Evolutionary conservation across 345 rosid genomes (phyloP).

Genomic region (Corchorus capsularis): DNA sequence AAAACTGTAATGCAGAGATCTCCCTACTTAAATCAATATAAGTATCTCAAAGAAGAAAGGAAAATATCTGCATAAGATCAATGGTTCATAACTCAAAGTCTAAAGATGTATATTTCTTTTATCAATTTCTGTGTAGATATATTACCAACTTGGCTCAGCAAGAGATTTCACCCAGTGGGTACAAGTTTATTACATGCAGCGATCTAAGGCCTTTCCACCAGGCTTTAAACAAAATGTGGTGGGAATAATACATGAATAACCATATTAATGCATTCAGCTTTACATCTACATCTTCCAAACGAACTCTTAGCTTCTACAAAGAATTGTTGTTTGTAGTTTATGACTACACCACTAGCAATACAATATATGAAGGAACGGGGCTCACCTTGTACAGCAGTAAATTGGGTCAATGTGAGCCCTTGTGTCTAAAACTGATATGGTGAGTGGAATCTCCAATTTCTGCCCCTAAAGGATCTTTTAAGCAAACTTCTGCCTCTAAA

Average conservation of each 20-base stretch:
- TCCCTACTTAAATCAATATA: neutral
- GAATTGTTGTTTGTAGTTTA: neutral
- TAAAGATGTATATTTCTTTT: too few species aligned
- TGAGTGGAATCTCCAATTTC: neutral
- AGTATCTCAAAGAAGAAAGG: neutral
- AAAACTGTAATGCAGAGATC: neutral
- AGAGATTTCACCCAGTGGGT: neutral
- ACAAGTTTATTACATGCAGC: neutral
- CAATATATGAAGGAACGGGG: neutral
- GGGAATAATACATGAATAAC: neutral
- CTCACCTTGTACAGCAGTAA: conserved; percentile 4
- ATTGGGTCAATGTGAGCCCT: neutral
- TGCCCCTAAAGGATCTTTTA: neutral
- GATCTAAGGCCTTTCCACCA: neutral
- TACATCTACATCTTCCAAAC: neutral
- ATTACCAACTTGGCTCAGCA: neutral
- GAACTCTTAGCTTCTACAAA: conserved; percentile 1
- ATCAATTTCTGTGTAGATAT: neutral
- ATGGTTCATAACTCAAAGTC: neutral
- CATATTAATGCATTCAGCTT: neutral
- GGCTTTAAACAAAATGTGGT: neutral
- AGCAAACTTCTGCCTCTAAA: neutral
- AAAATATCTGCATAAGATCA: neutral
- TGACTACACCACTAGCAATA: neutral
- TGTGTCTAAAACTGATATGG: neutral